Evolutionary conservation across 257 asterid genomes (phyloP).

Genomic region (Plantago elongata): DNA sequence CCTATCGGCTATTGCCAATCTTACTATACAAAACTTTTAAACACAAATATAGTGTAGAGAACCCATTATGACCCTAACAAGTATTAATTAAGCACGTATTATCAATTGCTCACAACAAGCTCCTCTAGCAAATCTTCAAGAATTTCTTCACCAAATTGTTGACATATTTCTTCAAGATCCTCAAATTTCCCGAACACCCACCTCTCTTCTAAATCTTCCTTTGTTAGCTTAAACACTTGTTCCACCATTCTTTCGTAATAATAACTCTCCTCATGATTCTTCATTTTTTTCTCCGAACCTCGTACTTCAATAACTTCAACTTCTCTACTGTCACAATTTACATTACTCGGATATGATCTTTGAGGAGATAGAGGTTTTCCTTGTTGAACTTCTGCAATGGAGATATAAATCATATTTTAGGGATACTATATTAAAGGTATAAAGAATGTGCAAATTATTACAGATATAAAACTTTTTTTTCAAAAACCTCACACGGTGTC

Average conservation of each 20-base stretch:
- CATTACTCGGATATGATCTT: background rate
- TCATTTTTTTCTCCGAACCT: slow-evolving; percentile 9
- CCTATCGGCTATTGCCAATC: too few relatives aligned
- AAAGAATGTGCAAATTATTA: too few relatives aligned
- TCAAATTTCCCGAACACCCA: slow-evolving; percentile 31
- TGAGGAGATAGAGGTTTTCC: slow-evolving; percentile 1
- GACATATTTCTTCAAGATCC: slow-evolving; percentile 38
- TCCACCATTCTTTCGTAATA: slow-evolving; percentile 26
- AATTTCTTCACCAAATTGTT: slow-evolving; percentile 36
- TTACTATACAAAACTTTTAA: too few relatives aligned
- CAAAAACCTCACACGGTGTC: too few relatives aligned
- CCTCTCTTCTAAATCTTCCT: slow-evolving; percentile 30
- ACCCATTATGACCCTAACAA: too few relatives aligned
- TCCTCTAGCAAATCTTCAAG: slow-evolving; percentile 33
- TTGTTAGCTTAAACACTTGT: slow-evolving; percentile 30
- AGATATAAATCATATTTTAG: background rate
- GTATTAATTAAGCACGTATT: background rate
- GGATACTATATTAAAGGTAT: background rate
- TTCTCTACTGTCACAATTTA: slow-evolving; percentile 11
- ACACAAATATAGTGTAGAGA: too few relatives aligned
- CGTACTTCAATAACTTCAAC: slow-evolving; percentile 7
- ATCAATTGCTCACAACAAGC: slow-evolving; percentile 38
- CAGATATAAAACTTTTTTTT: too few relatives aligned
- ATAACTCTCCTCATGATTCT: slow-evolving; percentile 17
- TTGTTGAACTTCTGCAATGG: slow-evolving; percentile 18